Base-by-base conservation (phyloP, 257 asterid genomes). In the Sherardia arvensis region DNA sequence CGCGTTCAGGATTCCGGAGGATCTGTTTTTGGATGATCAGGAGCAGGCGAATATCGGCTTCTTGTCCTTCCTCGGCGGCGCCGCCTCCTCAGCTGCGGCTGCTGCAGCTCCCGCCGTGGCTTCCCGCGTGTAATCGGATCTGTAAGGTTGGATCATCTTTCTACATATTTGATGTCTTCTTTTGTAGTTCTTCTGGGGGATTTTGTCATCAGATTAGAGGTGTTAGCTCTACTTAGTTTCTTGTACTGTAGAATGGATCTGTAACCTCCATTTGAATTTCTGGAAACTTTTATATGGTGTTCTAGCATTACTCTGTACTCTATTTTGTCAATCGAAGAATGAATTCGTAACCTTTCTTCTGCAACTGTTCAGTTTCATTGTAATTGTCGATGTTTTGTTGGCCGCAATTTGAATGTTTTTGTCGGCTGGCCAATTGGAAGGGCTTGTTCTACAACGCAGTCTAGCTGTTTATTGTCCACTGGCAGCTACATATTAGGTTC, bases 1-100 rank as follows among this genome's bases (percentile, higher is more conserved):
- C 7, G 94, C 97, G 17, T 85, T 91, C 65, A 70, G 96, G 28
- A 70, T 79, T 77, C 96, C 96, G 1, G 95, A 91, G 79, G 97
- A 91, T 75, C 72, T 85, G 81, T 87, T 87, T 66, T 49, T 87
- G 77, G 96, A 91, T 65, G 95, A 91, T 29, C 93, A 87, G 67
- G 96, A 87, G 80, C 87, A 78, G 32, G 83, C 64, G 1, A 83
- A 79, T 34, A 65, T 80, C 15, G 96, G 97, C 0, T 77, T 87
- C 65, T 79, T 87, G 1, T 87, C 95, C 40, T 87, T 90, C 82
- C 83, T 87, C 3, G 90, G 95, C 47, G 87, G 87, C 48, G 87
- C 94, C 28, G 95, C 95, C 40, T 73, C 95, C 38, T 72, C 88
- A 14, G 87, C 97, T 0, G 92, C 94, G 0, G 85, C 87, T 0